phyloP scores from a whole-genome alignment of 345 rosid species.

The Citrus hindsii region DNA sequence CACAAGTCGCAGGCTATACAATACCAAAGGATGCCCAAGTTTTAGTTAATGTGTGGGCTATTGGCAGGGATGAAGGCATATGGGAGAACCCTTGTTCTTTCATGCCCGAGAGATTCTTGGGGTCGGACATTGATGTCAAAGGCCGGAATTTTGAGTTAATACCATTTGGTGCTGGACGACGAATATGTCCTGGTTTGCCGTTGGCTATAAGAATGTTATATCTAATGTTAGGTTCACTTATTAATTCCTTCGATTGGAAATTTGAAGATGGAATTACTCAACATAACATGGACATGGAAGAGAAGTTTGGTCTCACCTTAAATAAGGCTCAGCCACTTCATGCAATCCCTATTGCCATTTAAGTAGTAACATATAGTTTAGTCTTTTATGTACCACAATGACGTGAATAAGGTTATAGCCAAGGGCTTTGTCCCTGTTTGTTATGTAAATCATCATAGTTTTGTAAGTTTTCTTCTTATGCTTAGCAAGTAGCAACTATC shows the following conservation, averaged over 20 bases:
- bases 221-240: slow-evolving; percentile 37
- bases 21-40: slow-evolving; percentile 41
- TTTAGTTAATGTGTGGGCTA: slow-evolving; percentile 48
- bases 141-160: slow-evolving; percentile 35
- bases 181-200: slow-evolving; percentile 45
- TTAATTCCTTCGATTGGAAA: slow-evolving; percentile 42
- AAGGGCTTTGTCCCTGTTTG: too few relatives aligned
- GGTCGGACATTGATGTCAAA: slow-evolving; percentile 24
- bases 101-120: slow-evolving; percentile 46
- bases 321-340: slow-evolving; percentile 32
- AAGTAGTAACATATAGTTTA: too few relatives aligned
- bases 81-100: slow-evolving; percentile 35
- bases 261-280: slow-evolving; percentile 28
- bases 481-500: too few relatives aligned
- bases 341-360: slow-evolving; percentile 20
- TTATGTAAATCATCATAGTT: too few relatives aligned
- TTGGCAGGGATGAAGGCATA: slow-evolving; percentile 37
- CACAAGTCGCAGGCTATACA: slow-evolving; percentile 26
- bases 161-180: slow-evolving; percentile 44
- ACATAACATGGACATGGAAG: slow-evolving; percentile 32
- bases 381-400: too few relatives aligned
- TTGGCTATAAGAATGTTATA: slow-evolving; percentile 39
- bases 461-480: too few relatives aligned
- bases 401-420: too few relatives aligned
- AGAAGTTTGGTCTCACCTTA: slow-evolving; percentile 33